Base-by-base conservation (phyloP, 306 rosid species). In the Astragalus membranaceus region DNA sequence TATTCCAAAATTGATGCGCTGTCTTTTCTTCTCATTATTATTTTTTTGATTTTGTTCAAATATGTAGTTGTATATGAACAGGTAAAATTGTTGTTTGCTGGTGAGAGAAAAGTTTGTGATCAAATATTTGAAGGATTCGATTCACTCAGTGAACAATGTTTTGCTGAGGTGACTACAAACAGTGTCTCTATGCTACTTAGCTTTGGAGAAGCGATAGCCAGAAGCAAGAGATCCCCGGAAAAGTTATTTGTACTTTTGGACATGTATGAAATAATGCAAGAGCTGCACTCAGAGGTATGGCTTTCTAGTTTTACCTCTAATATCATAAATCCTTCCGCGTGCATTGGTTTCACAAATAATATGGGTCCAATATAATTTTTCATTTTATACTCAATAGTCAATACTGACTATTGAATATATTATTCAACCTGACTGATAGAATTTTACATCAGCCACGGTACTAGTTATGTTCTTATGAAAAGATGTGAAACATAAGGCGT, bases 221-320 rank as follows among this genome's bases (percentile, higher is more conserved):
- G 51, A 81, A 94, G 97, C 88, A 91, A 91, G 84, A 87, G 97
- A 80, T 91, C 99, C 30, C 99, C 97, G 0, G 96, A 94, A 82
- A 94, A 91, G 83, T 82, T 94, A 81, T 91, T 91, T 83, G 96
- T 94, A 51, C 97, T 94, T 58, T 71, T 94, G 84, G 99, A 94
- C 83, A 94, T 94, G 96, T 94, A 91, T 66, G 99, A 94, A 81
- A 94, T 91, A 78, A 91, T 94, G 97, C 88, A 87, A 68, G 97
- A 94, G 86, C 97, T 94, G 65, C 97, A 94, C 74, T 80, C 92
- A 7, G 96, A 94, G 99, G 99, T 94, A 76, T 76, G 71, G 9
- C 59, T 64, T 73, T 73, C 6, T 23, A 35, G 46, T 43, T 47
- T 48, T 60, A 68, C 20, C 43, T 63, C 12, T 43, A 64, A 48